Evolutionary conservation across 2,329 filamentous ascomycete genomes (phyloP).

Genomic region (Cordyceps tenuipes): DNA sequence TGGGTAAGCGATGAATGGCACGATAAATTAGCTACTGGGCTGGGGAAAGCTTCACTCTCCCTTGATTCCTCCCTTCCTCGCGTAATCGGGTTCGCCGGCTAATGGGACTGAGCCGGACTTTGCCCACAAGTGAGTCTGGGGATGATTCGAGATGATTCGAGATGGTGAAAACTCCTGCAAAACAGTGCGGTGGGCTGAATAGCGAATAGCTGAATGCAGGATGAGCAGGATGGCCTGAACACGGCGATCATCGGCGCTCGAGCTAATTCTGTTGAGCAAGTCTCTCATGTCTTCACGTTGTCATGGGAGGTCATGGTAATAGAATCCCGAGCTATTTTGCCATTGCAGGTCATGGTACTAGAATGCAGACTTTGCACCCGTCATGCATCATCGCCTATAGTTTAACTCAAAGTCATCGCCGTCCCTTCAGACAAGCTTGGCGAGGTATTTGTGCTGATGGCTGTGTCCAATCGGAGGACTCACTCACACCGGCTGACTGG

Average conservation of each 20-base stretch:
- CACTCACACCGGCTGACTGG: neutral
- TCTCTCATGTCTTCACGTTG: no score
- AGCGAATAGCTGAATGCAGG: no score
- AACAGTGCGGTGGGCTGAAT: no score
- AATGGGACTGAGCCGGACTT: neutral
- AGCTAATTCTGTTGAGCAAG: neutral
- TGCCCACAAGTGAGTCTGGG: neutral
- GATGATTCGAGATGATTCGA: neutral
- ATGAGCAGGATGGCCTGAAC: neutral
- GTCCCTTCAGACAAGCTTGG: no score
- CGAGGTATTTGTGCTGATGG: neutral
- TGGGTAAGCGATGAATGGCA: neutral
- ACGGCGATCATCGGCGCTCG: neutral
- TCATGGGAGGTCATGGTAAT: neutral
- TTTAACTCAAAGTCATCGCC: neutral
- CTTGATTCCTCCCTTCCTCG: neutral
- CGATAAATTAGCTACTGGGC: neutral
- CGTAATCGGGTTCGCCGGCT: neutral
- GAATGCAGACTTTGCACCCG: neutral
- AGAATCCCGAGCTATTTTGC: neutral
- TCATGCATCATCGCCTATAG: neutral
- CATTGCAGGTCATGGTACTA: neutral
- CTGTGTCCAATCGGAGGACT: neutral
- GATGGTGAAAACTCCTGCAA: no score
- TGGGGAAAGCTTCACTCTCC: neutral